Percentiles rank a stretch among this genome's conserved stretches.
phyloP scores from a whole-genome alignment of 495 filamentous ascomycete species.

The Geopyxis carbonaria region DNA sequence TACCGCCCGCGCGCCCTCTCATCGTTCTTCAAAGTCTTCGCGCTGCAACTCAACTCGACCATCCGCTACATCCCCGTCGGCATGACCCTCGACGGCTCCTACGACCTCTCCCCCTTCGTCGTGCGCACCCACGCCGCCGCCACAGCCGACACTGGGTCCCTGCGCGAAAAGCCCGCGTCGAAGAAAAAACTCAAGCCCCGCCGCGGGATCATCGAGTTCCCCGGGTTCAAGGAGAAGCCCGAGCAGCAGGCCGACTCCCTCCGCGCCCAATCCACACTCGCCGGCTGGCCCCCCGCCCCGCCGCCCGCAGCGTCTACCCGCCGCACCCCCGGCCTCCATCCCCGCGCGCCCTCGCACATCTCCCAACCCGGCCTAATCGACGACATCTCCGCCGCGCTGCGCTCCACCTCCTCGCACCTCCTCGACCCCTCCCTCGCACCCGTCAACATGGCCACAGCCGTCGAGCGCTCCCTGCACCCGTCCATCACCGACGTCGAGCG shows the following conservation, averaged over 20 bases:
- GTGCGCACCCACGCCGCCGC: constrained; percentile 38
- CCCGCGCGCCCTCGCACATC: constrained; percentile 12
- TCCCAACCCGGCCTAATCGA: not conserved
- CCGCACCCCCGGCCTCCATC: constrained; percentile 26
- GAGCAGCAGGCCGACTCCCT: not conserved
- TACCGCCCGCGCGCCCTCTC: constrained; percentile 76
- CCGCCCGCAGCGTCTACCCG: constrained; percentile 9
- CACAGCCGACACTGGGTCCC: constrained; percentile 28
- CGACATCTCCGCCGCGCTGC: not conserved
- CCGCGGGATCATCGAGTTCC: constrained; percentile 16
- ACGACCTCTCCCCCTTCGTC: constrained; percentile 70
- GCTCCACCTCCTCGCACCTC: not conserved
- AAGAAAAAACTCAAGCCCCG: constrained; percentile 24
- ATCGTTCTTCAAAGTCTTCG: constrained; percentile 73
- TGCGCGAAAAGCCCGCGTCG: constrained; percentile 8
- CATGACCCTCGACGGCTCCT: constrained; percentile 44
- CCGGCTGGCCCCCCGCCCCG: not conserved
- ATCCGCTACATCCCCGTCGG: constrained; percentile 57
- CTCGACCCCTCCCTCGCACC: constrained; percentile 5
- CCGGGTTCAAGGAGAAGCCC: not conserved
- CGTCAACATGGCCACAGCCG: constrained; percentile 30
- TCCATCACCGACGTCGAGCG: constrained; percentile 37
- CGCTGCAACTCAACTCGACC: constrained; percentile 77
- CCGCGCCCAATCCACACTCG: not conserved
- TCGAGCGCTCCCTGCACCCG: constrained; percentile 23